Percentiles rank a stretch among this genome's conserved stretches.
Conservation (phyloP, 2,329 filamentous ascomycete genomes). For the Fusarium verrucosum region DNA sequence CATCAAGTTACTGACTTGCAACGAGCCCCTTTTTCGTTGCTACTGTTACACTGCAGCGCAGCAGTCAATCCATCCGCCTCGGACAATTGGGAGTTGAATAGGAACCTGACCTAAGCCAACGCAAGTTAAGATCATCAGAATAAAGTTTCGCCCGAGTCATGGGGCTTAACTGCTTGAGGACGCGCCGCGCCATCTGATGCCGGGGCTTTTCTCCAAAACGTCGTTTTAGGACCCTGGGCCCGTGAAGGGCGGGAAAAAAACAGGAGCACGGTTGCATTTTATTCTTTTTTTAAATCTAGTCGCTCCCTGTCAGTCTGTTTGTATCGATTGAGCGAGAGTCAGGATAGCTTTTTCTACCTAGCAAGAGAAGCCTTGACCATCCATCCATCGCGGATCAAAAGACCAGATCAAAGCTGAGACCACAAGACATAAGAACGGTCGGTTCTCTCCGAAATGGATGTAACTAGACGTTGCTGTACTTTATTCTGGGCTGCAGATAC, state of each 20-base stretch:
- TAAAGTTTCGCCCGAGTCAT: conserved; percentile 35
- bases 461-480: no score
- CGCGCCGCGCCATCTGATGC: conserved; percentile 37
- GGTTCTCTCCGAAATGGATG: conserved; percentile 18
- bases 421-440: neutral
- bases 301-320: neutral
- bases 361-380: neutral
- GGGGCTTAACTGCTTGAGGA: conserved; percentile 28
- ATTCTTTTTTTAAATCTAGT: neutral
- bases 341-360: no score
- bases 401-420: no score
- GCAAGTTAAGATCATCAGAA: conserved; percentile 16
- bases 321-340: no score
- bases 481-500: no score
- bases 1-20: no score
- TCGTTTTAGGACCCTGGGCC: conserved; percentile 1
- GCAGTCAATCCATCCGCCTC: no score
- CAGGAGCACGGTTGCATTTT: conserved; percentile 1
- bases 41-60: no score
- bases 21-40: no score
- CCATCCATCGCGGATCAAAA: neutral
- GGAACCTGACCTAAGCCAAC: conserved; percentile 13
- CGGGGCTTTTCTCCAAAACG: conserved; percentile 23
- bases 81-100: conserved; percentile 17
- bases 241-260: neutral